Evolutionary conservation across 208 protist genomes (phyloP).

Genomic region (Wallacemonas collosoma): DNA sequence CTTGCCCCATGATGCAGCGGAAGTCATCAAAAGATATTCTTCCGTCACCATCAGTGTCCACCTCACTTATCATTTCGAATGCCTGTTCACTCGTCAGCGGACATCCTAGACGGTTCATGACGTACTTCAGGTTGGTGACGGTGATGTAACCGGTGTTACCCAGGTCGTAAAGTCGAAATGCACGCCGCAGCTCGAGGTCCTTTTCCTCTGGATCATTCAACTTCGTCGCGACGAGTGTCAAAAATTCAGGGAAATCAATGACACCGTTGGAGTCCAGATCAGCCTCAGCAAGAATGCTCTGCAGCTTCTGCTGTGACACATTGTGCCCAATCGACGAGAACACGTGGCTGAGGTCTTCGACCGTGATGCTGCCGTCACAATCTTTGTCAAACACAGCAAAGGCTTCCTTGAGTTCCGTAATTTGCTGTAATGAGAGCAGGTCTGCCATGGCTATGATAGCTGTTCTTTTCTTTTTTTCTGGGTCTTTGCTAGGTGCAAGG

Average conservation of each 20-base stretch:
- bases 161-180: slow-evolving; percentile 95
- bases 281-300: slow-evolving; percentile 96
- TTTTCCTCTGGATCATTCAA: slow-evolving; percentile 91
- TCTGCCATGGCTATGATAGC: slow-evolving; percentile 73
- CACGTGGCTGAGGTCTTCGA: slow-evolving; percentile 99
- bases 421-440: slow-evolving; percentile 98
- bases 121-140: slow-evolving; percentile 86
- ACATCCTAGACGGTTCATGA: slow-evolving; percentile 94
- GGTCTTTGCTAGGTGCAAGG: too few species aligned
- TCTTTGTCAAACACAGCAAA: slow-evolving; percentile 99
- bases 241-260: slow-evolving; percentile 98
- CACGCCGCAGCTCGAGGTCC: slow-evolving; percentile 90
- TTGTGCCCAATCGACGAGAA: slow-evolving; percentile 99
- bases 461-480: background rate
- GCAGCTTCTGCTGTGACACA: slow-evolving; percentile 90
- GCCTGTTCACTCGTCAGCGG: slow-evolving; percentile 89
- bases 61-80: slow-evolving; percentile 93
- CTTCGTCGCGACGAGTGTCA: slow-evolving; percentile 89
- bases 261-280: slow-evolving; percentile 97
- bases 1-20: slow-evolving; percentile 17
- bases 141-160: slow-evolving; percentile 95
- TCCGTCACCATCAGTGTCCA: slow-evolving; percentile 88
- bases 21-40: slow-evolving; percentile 91
- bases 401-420: slow-evolving; percentile 99
- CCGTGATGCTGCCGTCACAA: slow-evolving; percentile 98